These are phyloP conservation scores for Wickerhamiella alocasiicola DNA, from an alignment of 805 yeast genomes.

Conservation along the genomic window DNA sequence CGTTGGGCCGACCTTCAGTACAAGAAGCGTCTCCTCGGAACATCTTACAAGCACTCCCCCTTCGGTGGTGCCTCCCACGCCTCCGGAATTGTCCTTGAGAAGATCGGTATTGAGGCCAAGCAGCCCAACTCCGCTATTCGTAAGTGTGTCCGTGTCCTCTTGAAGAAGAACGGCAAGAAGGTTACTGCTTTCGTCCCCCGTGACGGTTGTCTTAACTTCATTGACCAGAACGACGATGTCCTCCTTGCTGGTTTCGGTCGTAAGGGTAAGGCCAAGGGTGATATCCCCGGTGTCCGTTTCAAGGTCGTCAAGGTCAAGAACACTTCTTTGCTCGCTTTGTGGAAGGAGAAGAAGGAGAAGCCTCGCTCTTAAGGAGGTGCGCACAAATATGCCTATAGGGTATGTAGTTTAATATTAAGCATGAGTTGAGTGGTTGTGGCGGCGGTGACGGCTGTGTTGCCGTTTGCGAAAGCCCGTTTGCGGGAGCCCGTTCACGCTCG, in stretches of 20 bases:
- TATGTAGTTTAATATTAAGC: no score
- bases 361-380: constrained; percentile 48
- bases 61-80: constrained; percentile 99
- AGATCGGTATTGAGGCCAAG: constrained; percentile 99
- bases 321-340: constrained; percentile 98
- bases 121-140: constrained; percentile 99
- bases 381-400: no score
- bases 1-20: constrained; percentile 99
- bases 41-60: constrained; percentile 99
- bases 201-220: constrained; percentile 99
- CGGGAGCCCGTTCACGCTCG: no score
- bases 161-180: constrained; percentile 99
- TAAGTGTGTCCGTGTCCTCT: constrained; percentile 99
- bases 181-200: constrained; percentile 99
- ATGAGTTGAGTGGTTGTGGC: no score
- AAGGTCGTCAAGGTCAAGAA: constrained; percentile 99
- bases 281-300: constrained; percentile 99
- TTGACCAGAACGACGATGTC: constrained; percentile 99
- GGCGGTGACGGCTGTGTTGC: no score
- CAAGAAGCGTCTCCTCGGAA: constrained; percentile 98
- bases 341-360: constrained; percentile 99
- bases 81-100: constrained; percentile 98
- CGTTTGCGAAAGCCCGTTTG: no score
- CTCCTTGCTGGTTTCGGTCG: constrained; percentile 99
- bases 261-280: constrained; percentile 99